phyloP scores from a whole-genome alignment of 2,329 filamentous ascomycete genomes.

The Cercospora canescens region DNA sequence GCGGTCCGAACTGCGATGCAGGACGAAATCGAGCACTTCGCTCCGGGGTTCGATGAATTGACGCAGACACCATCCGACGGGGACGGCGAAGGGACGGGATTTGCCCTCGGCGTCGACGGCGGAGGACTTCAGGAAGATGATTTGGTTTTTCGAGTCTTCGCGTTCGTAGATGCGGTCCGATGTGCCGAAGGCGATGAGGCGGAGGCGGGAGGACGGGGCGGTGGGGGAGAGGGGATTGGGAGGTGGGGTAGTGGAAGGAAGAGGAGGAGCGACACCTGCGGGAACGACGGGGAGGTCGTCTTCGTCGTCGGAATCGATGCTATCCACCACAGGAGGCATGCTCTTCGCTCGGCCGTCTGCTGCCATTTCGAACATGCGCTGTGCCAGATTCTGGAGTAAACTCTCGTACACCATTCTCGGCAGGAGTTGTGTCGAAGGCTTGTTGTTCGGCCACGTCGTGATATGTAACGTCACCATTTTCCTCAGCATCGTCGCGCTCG shows the following conservation, averaged over 20 bases:
- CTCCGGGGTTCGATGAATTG: constrained; percentile 49
- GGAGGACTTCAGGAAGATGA: constrained; percentile 48
- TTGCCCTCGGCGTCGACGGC: constrained; percentile 45
- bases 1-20: constrained; percentile 33
- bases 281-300: not conserved
- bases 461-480: constrained; percentile 50
- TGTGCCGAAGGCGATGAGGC: constrained; percentile 49
- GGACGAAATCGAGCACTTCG: constrained; percentile 48
- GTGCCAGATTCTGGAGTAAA: constrained; percentile 38
- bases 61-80: constrained; percentile 47
- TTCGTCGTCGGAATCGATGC: constrained; percentile 13
- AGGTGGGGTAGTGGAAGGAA: no score
- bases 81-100: constrained; percentile 42
- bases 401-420: constrained; percentile 48
- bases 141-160: constrained; percentile 48
- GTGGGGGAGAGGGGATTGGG: not conserved
- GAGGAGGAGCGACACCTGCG: not conserved
- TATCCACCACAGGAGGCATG: not conserved
- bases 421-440: constrained; percentile 40
- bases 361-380: constrained; percentile 30
- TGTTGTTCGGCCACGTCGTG: constrained; percentile 50
- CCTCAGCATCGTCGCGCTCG: constrained; percentile 30
- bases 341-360: constrained; percentile 11
- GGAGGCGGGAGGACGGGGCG: constrained; percentile 35
- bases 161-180: constrained; percentile 50